Conservation (phyloP, 441 rosid species). For the Flueggea neowawraea region DNA sequence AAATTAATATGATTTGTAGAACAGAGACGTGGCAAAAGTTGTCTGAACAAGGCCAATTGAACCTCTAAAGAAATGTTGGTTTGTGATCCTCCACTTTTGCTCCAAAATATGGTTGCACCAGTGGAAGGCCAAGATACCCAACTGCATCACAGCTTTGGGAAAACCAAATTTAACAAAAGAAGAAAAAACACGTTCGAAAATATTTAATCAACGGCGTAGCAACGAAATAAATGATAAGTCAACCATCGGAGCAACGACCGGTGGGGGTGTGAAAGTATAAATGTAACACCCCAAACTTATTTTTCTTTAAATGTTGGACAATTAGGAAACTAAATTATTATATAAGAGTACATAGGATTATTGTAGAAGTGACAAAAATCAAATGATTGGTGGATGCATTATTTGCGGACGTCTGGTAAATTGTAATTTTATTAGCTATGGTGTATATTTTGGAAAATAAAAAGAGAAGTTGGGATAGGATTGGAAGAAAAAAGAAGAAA, state of each 20-base stretch:
- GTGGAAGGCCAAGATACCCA: constrained; percentile 35
- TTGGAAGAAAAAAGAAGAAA: too few relatives aligned
- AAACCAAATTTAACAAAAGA: neutral
- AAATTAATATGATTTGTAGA: constrained; percentile 1
- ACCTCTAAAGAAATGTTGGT: constrained; percentile 30
- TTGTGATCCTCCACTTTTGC: constrained; percentile 3
- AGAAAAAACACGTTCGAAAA: too few relatives aligned
- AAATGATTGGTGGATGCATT: too few relatives aligned
- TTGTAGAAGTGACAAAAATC: too few relatives aligned
- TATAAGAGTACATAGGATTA: too few relatives aligned
- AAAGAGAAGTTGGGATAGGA: too few relatives aligned
- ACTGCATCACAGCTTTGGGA: constrained; percentile 30
- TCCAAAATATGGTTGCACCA: constrained; percentile 33
- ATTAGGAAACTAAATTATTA: too few relatives aligned
- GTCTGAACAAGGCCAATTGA: constrained; percentile 33
- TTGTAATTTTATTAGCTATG: too few relatives aligned
- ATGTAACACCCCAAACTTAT: too few relatives aligned
- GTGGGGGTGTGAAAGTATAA: constrained; percentile 36
- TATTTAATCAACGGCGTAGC: constrained; percentile 25
- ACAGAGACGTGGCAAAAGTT: constrained; percentile 27
- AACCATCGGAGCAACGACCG: constrained; percentile 48
- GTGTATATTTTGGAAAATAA: too few relatives aligned
- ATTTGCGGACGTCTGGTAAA: too few relatives aligned
- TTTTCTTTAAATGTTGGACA: too few relatives aligned
- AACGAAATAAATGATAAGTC: constrained; percentile 46